Conservation (phyloP, 805 yeast species). For the Suhomyces xylopsoci region DNA sequence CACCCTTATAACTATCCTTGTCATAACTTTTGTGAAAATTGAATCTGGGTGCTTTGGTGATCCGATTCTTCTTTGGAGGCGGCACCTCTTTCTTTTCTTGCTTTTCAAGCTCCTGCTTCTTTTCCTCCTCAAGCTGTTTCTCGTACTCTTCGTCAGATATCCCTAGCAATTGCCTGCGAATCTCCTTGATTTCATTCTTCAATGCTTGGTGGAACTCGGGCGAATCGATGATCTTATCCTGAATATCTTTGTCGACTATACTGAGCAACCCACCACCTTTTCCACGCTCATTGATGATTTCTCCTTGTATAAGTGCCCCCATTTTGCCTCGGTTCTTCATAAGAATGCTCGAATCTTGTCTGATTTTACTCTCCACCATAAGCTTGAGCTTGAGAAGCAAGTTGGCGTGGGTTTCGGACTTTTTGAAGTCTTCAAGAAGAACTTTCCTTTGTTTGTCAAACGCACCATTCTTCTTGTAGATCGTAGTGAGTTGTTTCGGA, state of each 20-base stretch:
- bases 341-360: slow-evolving; percentile 46
- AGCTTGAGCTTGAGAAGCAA: slow-evolving; percentile 37
- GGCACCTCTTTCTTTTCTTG: slow-evolving; percentile 2
- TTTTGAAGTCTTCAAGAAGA: slow-evolving; percentile 42
- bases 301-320: slow-evolving; percentile 53
- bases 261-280: slow-evolving; percentile 24
- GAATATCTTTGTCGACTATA: slow-evolving; percentile 44
- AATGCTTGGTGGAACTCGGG: slow-evolving; percentile 36
- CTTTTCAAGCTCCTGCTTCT: slow-evolving; percentile 14
- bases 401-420: slow-evolving; percentile 39
- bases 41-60: slow-evolving; percentile 36
- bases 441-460: slow-evolving; percentile 46
- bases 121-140: slow-evolving; percentile 18
- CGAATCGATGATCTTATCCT: slow-evolving; percentile 42
- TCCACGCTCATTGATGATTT: slow-evolving; percentile 32
- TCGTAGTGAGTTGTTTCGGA: slow-evolving; percentile 37
- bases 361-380: slow-evolving; percentile 45
- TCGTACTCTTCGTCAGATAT: slow-evolving; percentile 40
- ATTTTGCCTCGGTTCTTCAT: slow-evolving; percentile 49
- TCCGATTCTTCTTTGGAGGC: slow-evolving; percentile 14
- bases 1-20: slow-evolving; percentile 1
- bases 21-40: slow-evolving; percentile 14
- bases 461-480: slow-evolving; percentile 47
- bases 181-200: slow-evolving; percentile 31
- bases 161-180: slow-evolving; percentile 30